Percentiles rank a stretch among this genome's conserved stretches.
These are phyloP conservation scores for Phytopythium sindhum DNA, from an alignment of 352 stramenopile species.

Conservation along the genomic window DNA sequence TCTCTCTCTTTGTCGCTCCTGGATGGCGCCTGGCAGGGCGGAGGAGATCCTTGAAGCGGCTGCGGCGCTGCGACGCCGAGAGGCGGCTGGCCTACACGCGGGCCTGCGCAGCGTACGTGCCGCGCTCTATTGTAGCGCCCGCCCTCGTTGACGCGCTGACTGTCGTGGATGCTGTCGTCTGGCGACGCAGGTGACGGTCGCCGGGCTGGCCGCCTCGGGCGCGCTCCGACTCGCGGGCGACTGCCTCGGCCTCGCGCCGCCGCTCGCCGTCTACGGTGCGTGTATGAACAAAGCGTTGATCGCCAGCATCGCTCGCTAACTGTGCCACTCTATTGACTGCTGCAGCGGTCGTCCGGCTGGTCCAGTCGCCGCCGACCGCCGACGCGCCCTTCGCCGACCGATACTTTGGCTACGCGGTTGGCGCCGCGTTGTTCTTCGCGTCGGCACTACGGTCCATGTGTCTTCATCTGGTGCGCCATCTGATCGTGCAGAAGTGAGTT, in stretches of 20 bases:
- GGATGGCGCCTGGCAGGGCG: not conserved
- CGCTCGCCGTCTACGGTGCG: constrained; percentile 24
- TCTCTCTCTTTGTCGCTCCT: not conserved
- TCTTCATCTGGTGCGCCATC: constrained; percentile 40
- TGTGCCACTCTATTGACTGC: too few species aligned
- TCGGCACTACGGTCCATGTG: constrained; percentile 51
- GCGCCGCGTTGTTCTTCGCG: constrained; percentile 36
- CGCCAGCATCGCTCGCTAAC: too few species aligned
- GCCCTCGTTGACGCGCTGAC: not conserved
- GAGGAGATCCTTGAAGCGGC: not conserved
- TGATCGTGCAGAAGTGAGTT: too few species aligned
- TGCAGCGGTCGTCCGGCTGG: constrained; percentile 56
- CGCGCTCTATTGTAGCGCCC: not conserved
- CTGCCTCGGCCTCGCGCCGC: constrained; percentile 87
- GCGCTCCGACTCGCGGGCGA: constrained; percentile 93
- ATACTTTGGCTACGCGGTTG: constrained; percentile 62
- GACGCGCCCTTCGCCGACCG: not conserved
- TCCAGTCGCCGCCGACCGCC: constrained; percentile 43
- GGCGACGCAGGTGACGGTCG: not conserved
- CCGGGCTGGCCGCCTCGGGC: constrained; percentile 35
- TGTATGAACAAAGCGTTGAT: too few species aligned
- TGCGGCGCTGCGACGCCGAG: not conserved
- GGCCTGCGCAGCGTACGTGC: not conserved
- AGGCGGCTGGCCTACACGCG: not conserved
- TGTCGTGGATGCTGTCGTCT: not conserved